Evolutionary conservation across 2,329 filamentous ascomycete species (phyloP), one percentile per base, ranked within the genome.

Genomic region (Metarhizium anisopliae): DNA sequence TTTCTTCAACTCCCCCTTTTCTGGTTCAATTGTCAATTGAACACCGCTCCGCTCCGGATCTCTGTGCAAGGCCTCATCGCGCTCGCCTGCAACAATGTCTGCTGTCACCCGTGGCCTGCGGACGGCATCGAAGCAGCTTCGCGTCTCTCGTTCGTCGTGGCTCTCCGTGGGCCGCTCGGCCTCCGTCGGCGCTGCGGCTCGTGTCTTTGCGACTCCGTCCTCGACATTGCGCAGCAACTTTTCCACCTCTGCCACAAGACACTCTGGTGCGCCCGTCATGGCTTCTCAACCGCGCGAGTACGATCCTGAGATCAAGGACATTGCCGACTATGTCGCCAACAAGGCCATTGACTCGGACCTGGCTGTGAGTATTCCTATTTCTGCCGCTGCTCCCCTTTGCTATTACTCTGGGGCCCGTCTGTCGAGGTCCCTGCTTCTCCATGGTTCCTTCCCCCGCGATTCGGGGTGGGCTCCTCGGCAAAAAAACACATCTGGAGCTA

Each of bases 321-420:
- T 99, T 79, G 93, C 93, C 60, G 84, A 81, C 74, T 99, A 96
- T 76, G 88, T 97, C 70, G 90, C 95, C 80, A 89, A 92, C 72
- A 93, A 92, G 73, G 81, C 89, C 57, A 87, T 97, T 68, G 81
- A 93, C 65, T 97, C 93, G 35, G 90, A 95, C 63, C 82, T 99
- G 66, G 94, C 94, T 70, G 92, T 96, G 80, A 74, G 90, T 77
- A 35, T 35, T 54, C 18, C 18, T 18, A 18, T 32, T 51, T 55
- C 6, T 8, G n/a, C 18, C 47, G 20, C 10, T 38, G 35, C 13
- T 14, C 40, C 47, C 45, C n/a, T 52, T 5, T 53, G 51, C 11
- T 18, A 10, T 35, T 35, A 11, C 32, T 35, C 32, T 6, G 10
- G 10, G 32, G 32, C 32, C 32, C 10, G 32, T 35, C 32, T 35